Evolutionary conservation across 108 stramenopile species (phyloP).

Genomic region (Epithemia pelagica): DNA sequence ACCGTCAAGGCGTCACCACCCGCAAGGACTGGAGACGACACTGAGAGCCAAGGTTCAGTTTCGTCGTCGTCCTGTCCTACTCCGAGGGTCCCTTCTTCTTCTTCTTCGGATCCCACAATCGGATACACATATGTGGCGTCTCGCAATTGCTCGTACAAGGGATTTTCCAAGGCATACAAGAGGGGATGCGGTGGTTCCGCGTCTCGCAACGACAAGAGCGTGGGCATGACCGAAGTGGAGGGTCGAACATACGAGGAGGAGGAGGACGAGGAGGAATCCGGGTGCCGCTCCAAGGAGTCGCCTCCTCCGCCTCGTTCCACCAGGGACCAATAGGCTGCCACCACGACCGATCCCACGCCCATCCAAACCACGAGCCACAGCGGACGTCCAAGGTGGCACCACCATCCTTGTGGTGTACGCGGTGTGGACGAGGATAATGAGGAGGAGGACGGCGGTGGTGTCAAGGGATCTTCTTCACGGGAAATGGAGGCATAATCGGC

Average conservation of each 20-base stretch:
- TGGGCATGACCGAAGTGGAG: conserved; percentile 20
- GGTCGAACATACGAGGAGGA: no score
- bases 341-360: neutral
- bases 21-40: conserved; percentile 4
- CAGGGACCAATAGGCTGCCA: neutral
- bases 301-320: neutral
- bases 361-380: conserved; percentile 11
- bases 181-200: conserved; percentile 6
- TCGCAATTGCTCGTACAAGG: conserved; percentile 26
- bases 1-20: conserved; percentile 4
- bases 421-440: no score
- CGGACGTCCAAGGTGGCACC: no score
- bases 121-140: conserved; percentile 3
- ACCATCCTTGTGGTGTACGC: no score
- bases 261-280: no score
- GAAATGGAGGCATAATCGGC: no score
- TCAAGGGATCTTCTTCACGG: no score
- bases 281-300: no score
- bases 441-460: no score
- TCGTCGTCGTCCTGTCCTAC: neutral
- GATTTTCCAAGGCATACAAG: conserved; percentile 33
- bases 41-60: neutral
- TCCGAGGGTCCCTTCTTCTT: neutral
- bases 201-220: conserved; percentile 24
- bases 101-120: neutral